These are phyloP conservation scores for Annona squamosa DNA, from an alignment of 164 flowering plant species.

Conservation along the genomic window DNA sequence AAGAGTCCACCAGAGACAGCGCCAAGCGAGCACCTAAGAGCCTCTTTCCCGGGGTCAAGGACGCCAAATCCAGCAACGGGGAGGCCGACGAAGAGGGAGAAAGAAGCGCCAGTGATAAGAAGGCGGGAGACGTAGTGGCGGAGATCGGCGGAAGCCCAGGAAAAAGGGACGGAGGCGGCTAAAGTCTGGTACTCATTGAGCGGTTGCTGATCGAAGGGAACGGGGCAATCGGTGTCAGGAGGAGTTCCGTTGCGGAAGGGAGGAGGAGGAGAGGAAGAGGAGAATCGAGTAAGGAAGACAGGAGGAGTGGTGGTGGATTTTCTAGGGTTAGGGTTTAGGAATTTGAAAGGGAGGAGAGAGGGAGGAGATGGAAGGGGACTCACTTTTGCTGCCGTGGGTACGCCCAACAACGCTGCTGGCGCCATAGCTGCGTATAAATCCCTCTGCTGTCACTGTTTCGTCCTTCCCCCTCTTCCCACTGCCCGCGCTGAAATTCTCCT, in stretches of 20 bases:
- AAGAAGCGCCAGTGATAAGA: slow-evolving; percentile 46
- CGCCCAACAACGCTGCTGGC: not conserved
- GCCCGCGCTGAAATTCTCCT: not conserved
- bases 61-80: slow-evolving; percentile 82
- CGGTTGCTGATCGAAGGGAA: slow-evolving; percentile 84
- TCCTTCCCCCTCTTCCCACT: not conserved
- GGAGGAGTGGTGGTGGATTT: not conserved
- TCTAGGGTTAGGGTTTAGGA: slow-evolving; percentile 4
- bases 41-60: slow-evolving; percentile 44
- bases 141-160: slow-evolving; percentile 68
- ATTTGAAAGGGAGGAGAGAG: not conserved
- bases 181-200: slow-evolving; percentile 71
- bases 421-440: not conserved
- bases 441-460: not conserved
- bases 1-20: slow-evolving; percentile 65
- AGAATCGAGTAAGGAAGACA: not conserved
- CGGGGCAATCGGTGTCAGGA: slow-evolving; percentile 73
- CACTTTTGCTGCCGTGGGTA: not conserved
- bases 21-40: slow-evolving; percentile 35
- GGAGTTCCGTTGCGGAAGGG: slow-evolving; percentile 33
- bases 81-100: slow-evolving; percentile 60
- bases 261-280: not conserved
- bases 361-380: not conserved
- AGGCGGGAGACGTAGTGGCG: slow-evolving; percentile 45
- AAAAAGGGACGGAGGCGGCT: slow-evolving; percentile 61